phyloP scores from a whole-genome alignment of 2,329 filamentous ascomycete species.

The Neofusicoccum ribis region DNA sequence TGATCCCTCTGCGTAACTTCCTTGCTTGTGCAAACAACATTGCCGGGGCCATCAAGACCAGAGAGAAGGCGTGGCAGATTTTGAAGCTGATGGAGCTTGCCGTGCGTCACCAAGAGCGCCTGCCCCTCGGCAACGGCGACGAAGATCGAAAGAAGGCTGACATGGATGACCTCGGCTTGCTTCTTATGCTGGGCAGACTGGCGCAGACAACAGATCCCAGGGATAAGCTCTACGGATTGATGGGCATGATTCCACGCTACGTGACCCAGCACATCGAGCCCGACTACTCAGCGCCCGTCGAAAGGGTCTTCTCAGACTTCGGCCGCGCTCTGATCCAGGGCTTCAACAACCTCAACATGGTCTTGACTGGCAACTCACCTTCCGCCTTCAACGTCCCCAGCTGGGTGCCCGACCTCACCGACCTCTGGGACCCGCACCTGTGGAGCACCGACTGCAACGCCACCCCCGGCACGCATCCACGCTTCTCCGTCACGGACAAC shows the following conservation, averaged over 20 bases:
- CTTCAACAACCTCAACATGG: background rate
- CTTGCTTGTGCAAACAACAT: background rate
- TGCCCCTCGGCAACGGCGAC: background rate
- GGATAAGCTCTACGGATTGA: background rate
- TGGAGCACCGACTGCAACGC: background rate
- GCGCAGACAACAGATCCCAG: background rate
- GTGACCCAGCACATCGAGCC: background rate
- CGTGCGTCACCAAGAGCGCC: background rate
- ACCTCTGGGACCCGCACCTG: background rate
- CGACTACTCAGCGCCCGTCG: background rate
- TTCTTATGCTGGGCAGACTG: background rate
- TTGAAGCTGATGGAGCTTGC: conserved; percentile 1
- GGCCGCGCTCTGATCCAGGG: background rate
- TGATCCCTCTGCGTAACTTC: conserved; percentile 4
- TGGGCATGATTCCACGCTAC: background rate
- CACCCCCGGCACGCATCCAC: background rate
- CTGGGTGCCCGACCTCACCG: background rate
- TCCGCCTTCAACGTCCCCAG: background rate
- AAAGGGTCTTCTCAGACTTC: background rate
- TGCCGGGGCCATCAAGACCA: background rate
- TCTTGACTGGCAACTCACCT: background rate
- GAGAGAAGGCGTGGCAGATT: background rate
- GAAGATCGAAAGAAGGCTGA: background rate
- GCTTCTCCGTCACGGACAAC: background rate
- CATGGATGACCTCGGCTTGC: background rate